phyloP scores from a whole-genome alignment of 768 basidiomycete genomes.

The Amanita brunnescens region DNA sequence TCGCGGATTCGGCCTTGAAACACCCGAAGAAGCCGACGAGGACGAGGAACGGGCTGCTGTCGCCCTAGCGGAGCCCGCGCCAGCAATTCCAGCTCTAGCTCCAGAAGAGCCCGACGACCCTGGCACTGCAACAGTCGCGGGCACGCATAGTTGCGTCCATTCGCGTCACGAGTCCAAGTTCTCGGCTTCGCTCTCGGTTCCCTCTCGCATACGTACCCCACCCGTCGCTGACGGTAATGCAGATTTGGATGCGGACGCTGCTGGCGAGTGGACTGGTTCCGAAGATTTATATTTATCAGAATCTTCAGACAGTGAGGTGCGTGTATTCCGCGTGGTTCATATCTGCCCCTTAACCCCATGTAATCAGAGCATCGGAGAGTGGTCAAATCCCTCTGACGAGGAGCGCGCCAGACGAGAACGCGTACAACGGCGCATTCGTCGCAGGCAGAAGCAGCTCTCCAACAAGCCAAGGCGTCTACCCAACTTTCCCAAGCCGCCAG shows the following conservation, averaged over 20 bases:
- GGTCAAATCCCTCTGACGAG: slow-evolving; percentile 88
- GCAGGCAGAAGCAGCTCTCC: slow-evolving; percentile 37
- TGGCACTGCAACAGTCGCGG: slow-evolving; percentile 19
- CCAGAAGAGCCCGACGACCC: background rate
- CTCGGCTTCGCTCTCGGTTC: slow-evolving; percentile 59
- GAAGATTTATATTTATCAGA: slow-evolving; percentile 51
- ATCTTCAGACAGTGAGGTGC: slow-evolving; percentile 63
- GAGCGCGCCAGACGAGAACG: slow-evolving; percentile 69
- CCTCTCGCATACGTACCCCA: slow-evolving; percentile 42
- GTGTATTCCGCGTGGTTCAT: slow-evolving; percentile 15
- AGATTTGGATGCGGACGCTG: slow-evolving; percentile 29
- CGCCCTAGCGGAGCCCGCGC: slow-evolving; percentile 14
- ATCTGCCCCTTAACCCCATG: slow-evolving; percentile 3
- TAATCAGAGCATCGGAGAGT: slow-evolving; percentile 73
- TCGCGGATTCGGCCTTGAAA: slow-evolving; percentile 75
- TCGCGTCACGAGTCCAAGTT: slow-evolving; percentile 63
- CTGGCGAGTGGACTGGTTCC: slow-evolving; percentile 78
- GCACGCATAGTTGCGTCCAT: slow-evolving; percentile 43
- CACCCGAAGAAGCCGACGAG: slow-evolving; percentile 67
- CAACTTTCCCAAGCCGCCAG: slow-evolving; percentile 73
- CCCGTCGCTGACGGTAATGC: slow-evolving; percentile 28
- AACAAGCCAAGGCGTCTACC: slow-evolving; percentile 68
- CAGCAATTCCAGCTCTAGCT: background rate
- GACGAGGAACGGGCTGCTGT: slow-evolving; percentile 35
- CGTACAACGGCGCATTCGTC: slow-evolving; percentile 52